A percentile compares a stretch with the other conserved stretches of the same genome.
These are phyloP conservation scores for Yamadazyma triangularis DNA, from an alignment of 1,139 yeast species.

Conservation along the genomic window DNA sequence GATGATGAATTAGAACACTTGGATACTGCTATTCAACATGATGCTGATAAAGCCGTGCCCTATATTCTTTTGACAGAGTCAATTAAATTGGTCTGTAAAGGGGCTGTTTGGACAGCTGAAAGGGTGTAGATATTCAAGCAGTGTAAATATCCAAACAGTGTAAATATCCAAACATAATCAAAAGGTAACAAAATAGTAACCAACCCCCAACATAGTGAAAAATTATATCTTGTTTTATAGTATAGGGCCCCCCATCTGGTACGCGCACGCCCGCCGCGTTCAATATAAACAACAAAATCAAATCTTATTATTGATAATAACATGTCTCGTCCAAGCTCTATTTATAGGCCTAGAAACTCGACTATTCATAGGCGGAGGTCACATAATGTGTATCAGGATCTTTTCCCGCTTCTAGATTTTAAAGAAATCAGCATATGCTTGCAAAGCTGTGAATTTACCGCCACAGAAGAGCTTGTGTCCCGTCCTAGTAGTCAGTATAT, in stretches of 20 bases:
- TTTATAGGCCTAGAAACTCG: conserved; percentile 11
- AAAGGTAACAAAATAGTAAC: background rate
- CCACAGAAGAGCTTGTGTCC: conserved; percentile 57
- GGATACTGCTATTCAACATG: conserved; percentile 88
- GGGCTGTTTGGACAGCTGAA: conserved; percentile 93
- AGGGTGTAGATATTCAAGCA: conserved; percentile 43
- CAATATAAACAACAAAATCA: conserved; percentile 3
- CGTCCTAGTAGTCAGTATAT: conserved; percentile 67
- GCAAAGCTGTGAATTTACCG: conserved; percentile 59
- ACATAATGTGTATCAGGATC: conserved; percentile 19
- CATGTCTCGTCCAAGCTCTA: conserved; percentile 14
- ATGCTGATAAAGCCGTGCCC: conserved; percentile 91
- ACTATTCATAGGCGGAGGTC: conserved; percentile 12
- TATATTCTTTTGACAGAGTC: conserved; percentile 83
- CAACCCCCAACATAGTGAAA: background rate
- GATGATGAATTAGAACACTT: conserved; percentile 96
- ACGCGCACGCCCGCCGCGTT: conserved; percentile 1
- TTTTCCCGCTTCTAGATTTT: conserved; percentile 64
- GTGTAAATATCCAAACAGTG: no score
- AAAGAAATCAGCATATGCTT: conserved; percentile 61
- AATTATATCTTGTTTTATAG: no score
- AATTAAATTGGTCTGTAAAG: conserved; percentile 75
- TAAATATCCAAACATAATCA: conserved; percentile 5
- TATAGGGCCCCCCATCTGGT: no score
- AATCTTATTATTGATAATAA: background rate